Conservation (phyloP, 2,329 filamentous ascomycete species). For the Iodosphaeria phyllophila region DNA sequence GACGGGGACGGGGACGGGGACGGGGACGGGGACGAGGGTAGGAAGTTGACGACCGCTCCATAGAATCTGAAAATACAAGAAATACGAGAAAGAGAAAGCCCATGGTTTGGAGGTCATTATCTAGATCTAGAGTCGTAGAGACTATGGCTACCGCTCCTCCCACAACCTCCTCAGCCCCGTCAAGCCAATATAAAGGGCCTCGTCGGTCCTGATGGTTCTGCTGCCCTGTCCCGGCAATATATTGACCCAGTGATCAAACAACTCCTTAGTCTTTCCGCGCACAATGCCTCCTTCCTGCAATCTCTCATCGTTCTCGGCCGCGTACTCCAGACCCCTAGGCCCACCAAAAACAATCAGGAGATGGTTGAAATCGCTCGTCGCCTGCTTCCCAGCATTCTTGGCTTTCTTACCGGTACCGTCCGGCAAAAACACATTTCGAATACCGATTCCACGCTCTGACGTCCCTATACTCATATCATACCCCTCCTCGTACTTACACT, state of each 20-base stretch:
- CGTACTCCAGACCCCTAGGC: slow-evolving; percentile 60
- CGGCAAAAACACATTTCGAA: slow-evolving; percentile 26
- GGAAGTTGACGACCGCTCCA: too few relatives aligned
- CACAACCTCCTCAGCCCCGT: slow-evolving; percentile 45
- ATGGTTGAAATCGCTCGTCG: too few relatives aligned
- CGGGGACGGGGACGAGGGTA: too few relatives aligned
- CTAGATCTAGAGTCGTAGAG: too few relatives aligned
- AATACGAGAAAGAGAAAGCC: too few relatives aligned
- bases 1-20: too few relatives aligned
- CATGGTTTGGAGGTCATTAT: too few relatives aligned
- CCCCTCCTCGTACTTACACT: slow-evolving; percentile 53
- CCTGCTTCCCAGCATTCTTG: slow-evolving; percentile 10
- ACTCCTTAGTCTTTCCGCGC: slow-evolving; percentile 42
- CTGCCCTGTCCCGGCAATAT: slow-evolving; percentile 65
- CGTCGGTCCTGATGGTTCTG: slow-evolving; percentile 66
- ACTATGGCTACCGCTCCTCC: slow-evolving; percentile 16
- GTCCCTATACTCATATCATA: slow-evolving; percentile 75
- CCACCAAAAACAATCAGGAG: slow-evolving; percentile 67
- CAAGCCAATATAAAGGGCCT: slow-evolving; percentile 62
- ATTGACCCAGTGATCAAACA: slow-evolving; percentile 78
- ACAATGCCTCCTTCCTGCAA: slow-evolving; percentile 42
- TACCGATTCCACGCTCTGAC: slow-evolving; percentile 50
- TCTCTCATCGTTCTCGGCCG: slow-evolving; percentile 40
- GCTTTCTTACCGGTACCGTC: slow-evolving; percentile 20
- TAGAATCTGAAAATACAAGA: too few relatives aligned